Evolutionary conservation across 176 grass and related monocot genomes (phyloP), one percentile per base, ranked within the genome.

Genomic region (Oryza rufipogon): DNA sequence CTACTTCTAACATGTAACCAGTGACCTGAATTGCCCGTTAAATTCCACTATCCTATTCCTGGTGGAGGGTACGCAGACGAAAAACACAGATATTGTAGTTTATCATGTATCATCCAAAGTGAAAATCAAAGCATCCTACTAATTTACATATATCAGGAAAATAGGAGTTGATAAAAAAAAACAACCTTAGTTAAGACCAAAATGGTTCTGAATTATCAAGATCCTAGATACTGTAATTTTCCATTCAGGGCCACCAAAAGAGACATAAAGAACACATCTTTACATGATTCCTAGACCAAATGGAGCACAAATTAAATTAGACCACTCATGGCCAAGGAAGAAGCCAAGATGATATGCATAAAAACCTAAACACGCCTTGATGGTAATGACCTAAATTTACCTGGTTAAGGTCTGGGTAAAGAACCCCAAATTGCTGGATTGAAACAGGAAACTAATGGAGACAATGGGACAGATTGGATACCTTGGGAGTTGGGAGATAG

Each of bases 361-460:
- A 20, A 11, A 33, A 54, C 42, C 52, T 56, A 56, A 56, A 38
- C 36, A 38, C 1, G 36, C 4, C 36, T 38, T 38, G 0, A 38
- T 38, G 36, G 36, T 38, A 0, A 38, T 38, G 36, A 38, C 36
- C 36, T 38, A 38, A 38, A 38, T 38, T 38, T 38, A 38, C 36
- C 36, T 38, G 36, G 36, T 38, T 38, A 38, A 38, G 36, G 13
- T 56, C 15, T 56, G 9, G 4, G 52, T 17, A 44, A 51, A 32
- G 15, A 13, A 80, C 63, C 1, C 42, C 52, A 65, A 89, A 89
- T 20, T 17, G 9, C 44, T 32, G 67, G 25, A 36, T 48, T 49
- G 52, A 81, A 82, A 33, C 3, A 86, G 10, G 33, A 77, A 54
- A 17, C 7, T 6, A 86, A 66, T 1, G 11, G 12, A n/a, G 74